phyloP scores from a whole-genome alignment of 176 grass and related monocot genomes.

The Triticum monococcum region DNA sequence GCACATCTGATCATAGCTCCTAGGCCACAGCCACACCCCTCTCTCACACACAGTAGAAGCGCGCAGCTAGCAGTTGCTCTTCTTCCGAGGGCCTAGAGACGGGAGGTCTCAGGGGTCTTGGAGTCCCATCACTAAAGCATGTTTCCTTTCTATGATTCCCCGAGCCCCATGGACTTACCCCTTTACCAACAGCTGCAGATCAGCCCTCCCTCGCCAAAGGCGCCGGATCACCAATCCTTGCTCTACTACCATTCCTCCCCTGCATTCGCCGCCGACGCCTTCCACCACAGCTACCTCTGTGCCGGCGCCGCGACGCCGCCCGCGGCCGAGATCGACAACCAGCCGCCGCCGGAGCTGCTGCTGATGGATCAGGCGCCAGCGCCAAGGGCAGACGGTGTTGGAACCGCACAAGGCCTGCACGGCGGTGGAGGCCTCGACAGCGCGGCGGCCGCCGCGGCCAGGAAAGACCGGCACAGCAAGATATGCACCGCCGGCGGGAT shows the following conservation, averaged over 20 bases:
- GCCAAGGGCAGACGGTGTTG: neutral
- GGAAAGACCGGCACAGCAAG: conserved; percentile 95
- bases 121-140: conserved; percentile 58
- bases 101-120: conserved; percentile 10
- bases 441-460: conserved; percentile 24
- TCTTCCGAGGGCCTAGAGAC: conserved; percentile 29
- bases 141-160: conserved; percentile 53
- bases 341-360: conserved; percentile 12
- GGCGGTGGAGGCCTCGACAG: neutral
- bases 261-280: conserved; percentile 34
- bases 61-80: conserved; percentile 16
- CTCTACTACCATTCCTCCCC: conserved; percentile 39
- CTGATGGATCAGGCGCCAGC: conserved; percentile 15
- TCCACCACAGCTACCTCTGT: conserved; percentile 28
- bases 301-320: neutral
- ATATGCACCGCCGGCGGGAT: conserved; percentile 79
- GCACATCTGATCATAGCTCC: conserved; percentile 47
- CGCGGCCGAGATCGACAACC: neutral
- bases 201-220: conserved; percentile 44
- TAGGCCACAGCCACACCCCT: conserved; percentile 23
- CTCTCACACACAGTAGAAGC: neutral
- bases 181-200: conserved; percentile 57
- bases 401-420: neutral
- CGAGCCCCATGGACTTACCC: conserved; percentile 36
- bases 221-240: conserved; percentile 34